phyloP scores from a whole-genome alignment of 345 rosid species.

The Salix udensis region DNA sequence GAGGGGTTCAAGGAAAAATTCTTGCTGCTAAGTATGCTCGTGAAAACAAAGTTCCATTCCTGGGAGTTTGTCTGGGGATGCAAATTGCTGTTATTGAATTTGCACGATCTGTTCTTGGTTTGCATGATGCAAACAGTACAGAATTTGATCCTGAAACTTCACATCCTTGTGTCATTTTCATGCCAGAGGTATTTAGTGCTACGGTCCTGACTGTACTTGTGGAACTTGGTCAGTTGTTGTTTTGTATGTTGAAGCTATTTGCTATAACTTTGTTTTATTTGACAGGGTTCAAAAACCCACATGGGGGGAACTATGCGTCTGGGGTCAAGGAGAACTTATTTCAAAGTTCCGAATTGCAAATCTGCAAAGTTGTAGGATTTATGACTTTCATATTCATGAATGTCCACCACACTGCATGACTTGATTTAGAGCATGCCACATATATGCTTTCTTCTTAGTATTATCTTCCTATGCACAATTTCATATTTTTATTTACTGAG shows the following conservation, averaged over 20 bases:
- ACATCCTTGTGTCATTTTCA: conserved; percentile 79
- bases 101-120: conserved; percentile 85
- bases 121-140: conserved; percentile 72
- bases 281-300: conserved; percentile 91
- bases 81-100: conserved; percentile 92
- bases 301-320: conserved; percentile 99
- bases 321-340: conserved; percentile 81
- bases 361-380: conserved; percentile 74
- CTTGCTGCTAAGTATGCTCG: conserved; percentile 93
- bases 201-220: not conserved
- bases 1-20: conserved; percentile 93
- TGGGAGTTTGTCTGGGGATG: conserved; percentile 99
- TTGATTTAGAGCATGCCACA: not conserved
- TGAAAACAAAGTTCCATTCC: conserved; percentile 79
- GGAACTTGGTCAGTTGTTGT: not conserved
- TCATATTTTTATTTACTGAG: not conserved
- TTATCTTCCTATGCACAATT: not conserved
- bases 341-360: conserved; percentile 62
- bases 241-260: not conserved
- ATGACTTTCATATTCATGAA: not conserved
- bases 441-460: not conserved
- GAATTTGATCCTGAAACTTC: conserved; percentile 80
- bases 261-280: not conserved
- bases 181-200: conserved; percentile 73
- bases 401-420: not conserved